phyloP scores from a whole-genome alignment of 2,329 filamentous ascomycete species.

The Gaeumannomyces tritici region DNA sequence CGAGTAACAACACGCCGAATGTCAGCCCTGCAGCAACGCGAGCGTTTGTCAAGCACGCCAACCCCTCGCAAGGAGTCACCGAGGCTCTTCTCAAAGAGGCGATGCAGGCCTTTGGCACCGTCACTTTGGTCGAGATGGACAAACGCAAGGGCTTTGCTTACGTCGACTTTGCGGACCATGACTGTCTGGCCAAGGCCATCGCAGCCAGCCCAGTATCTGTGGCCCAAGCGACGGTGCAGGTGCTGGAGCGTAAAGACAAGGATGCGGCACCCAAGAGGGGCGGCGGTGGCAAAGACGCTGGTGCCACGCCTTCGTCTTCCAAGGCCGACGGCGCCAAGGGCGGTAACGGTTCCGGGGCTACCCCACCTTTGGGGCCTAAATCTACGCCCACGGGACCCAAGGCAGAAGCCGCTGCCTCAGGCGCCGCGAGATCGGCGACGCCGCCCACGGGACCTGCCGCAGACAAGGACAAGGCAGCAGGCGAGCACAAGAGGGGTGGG shows the following conservation, averaged over 20 bases:
- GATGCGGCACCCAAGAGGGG: conserved; percentile 14
- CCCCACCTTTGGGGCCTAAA: neutral
- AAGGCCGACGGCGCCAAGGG: conserved; percentile 4
- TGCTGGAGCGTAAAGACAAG: conserved; percentile 70
- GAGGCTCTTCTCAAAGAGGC: conserved; percentile 68
- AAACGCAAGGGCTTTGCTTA: conserved; percentile 93
- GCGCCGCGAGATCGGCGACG: neutral
- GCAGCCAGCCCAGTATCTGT: conserved; percentile 72
- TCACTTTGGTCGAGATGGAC: conserved; percentile 82
- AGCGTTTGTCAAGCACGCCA: conserved; percentile 73
- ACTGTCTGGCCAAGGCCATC: conserved; percentile 67
- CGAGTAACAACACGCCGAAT: conserved; percentile 10
- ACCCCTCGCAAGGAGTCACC: conserved; percentile 84
- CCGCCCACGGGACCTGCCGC: neutral
- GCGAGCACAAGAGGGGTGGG: conserved; percentile 8
- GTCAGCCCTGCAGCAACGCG: conserved; percentile 43
- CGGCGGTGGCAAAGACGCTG: neutral
- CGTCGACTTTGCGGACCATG: conserved; percentile 72
- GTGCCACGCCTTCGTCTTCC: neutral
- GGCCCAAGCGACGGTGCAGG: conserved; percentile 76
- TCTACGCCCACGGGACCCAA: neutral
- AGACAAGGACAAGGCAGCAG: neutral
- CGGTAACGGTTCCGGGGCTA: neutral
- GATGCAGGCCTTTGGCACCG: conserved; percentile 62
- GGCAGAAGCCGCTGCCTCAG: neutral